Evolutionary conservation across 1,139 yeast species (phyloP), one percentile per base, ranked within the genome.

Genomic region (Blastobotrys malaysiensis): DNA sequence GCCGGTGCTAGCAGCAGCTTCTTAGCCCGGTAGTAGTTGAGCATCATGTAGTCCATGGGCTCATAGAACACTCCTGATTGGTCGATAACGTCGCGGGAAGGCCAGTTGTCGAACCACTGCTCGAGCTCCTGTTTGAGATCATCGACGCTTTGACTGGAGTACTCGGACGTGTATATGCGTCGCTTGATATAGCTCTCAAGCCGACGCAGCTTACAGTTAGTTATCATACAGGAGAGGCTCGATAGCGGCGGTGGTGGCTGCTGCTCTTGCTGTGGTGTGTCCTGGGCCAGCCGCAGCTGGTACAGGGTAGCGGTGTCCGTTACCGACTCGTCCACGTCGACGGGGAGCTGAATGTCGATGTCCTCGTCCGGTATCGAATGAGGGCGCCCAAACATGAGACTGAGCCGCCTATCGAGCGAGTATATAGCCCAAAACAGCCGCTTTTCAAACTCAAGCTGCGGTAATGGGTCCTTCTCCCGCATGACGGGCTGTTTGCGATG

Each of bases 341-440:
- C 57, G 11, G 59, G 59, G 3, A 55, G 49, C 45, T 54, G 58
- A 7, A 56, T 31, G 43, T 55, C 59, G 48, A 57, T 55, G 45
- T 55, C 58, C 20, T 57, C 54, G 46, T 60, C 65, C 4, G 62
- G 61, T 16, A 60, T 58, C 21, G 65, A 57, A 36, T 58, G 59
- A 43, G 68, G 67, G 19, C 65, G 55, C 2, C 65, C 65, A 16
- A 61, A 52, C 6, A 55, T 54, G 4, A 53, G 49, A 9, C 60
- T 55, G 9, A 59, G 54, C 20, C 57, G 51, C 18, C 64, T 56
- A 47, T 61, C 64, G 18, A 61, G 39, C 5, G 57, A 50, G 27
- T 61, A 61, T 1, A 59, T 58, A 11, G 60, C 53, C 64, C 64
- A 61, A 45, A 61, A 61, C 7, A 59, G 53, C 13, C 64, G 55